Conservation (phyloP, 352 stramenopile genomes). For the Thraustochytrium striatum region DNA sequence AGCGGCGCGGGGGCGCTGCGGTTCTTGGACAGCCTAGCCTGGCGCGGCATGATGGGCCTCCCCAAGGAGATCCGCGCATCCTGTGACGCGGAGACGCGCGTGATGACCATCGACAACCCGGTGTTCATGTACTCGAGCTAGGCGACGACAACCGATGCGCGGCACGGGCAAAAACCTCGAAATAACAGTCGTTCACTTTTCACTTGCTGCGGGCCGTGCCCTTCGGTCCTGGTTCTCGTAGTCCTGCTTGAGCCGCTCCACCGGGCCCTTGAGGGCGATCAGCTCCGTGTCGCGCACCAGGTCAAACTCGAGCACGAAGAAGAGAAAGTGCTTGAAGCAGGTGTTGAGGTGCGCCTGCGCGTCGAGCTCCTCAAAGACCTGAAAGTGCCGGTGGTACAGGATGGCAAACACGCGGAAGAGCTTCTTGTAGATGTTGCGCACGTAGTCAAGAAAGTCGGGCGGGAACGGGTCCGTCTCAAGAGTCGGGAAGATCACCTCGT, state of each 20-base stretch:
- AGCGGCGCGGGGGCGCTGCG: slow-evolving; percentile 65
- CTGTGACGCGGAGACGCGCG: slow-evolving; percentile 74
- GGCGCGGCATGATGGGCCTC: slow-evolving; percentile 80
- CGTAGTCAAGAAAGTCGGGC: slow-evolving; percentile 68
- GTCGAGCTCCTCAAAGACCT: slow-evolving; percentile 85
- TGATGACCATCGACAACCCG: slow-evolving; percentile 91
- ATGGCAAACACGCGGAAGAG: slow-evolving; percentile 94
- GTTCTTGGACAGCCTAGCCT: slow-evolving; percentile 84
- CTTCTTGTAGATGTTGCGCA: slow-evolving; percentile 87
- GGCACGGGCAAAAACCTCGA: not conserved
- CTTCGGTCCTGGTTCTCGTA: slow-evolving; percentile 27
- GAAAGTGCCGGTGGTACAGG: slow-evolving; percentile 92
- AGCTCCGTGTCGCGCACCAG: slow-evolving; percentile 44
- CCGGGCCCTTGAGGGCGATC: slow-evolving; percentile 2
- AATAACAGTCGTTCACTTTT: not conserved
- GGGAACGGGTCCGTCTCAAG: slow-evolving; percentile 61
- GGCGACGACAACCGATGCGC: not conserved
- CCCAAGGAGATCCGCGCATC: slow-evolving; percentile 81
- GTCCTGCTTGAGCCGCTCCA: slow-evolving; percentile 10
- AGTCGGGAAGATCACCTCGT: slow-evolving; percentile 55
- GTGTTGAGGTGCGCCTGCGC: slow-evolving; percentile 94
- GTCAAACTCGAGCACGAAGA: slow-evolving; percentile 63
- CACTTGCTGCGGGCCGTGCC: too few species aligned
- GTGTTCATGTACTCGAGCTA: slow-evolving; percentile 86
- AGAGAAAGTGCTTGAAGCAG: slow-evolving; percentile 97